Evolutionary conservation across 2,329 filamentous ascomycete species (phyloP), one percentile per base, ranked within the genome.

Genomic region (Aspergillus viridinutans): DNA sequence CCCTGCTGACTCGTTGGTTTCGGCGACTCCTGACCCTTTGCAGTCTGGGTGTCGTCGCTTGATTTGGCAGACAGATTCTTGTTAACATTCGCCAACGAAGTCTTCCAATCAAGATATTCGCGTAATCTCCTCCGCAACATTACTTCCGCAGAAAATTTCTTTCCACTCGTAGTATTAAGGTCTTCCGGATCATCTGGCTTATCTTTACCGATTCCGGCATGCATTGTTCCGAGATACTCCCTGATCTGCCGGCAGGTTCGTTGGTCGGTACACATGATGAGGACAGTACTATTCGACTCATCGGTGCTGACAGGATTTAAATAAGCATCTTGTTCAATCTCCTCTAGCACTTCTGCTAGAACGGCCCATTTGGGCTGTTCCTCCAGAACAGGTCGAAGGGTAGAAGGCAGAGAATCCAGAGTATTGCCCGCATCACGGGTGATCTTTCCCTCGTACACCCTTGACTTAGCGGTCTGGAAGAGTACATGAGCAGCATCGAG

Each of bases 221-320:
- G 85, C 91, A 96, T 97, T 6, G 86, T 92, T 71, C 96, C 89
- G 21, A 99, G 78, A 70, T 93, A 97, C 70, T 97, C 93, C 61
- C 91, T 86, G 45, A 99, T 79, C 67, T 99, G 94, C 14, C 89
- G 84, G 68, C 90, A 96, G 8, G 91, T 96, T 55, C 87, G 85
- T 56, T 90, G 86, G 67, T 96, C 93, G 26, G 88, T 88, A 69
- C 93, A 97, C 94, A 99, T 97, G 71, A 99, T 90, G 35, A 99
- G 78, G 51, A 96, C 91, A 2, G 90, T 90, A n/a, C 90, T 90
- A 69, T 92, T 96, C 0, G 92, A 96, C 66, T 92, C 90, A 71
- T 94, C 91, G 55, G 84, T 81, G n/a, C 81, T 76, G 8, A 81
- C 78, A 5, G 90, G 89, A 61, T 95, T 92, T 67, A 95, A 88